These are phyloP conservation scores for Tetrahymena malaccensis DNA, from an alignment of 73 alveolate species.

Conservation along the genomic window DNA sequence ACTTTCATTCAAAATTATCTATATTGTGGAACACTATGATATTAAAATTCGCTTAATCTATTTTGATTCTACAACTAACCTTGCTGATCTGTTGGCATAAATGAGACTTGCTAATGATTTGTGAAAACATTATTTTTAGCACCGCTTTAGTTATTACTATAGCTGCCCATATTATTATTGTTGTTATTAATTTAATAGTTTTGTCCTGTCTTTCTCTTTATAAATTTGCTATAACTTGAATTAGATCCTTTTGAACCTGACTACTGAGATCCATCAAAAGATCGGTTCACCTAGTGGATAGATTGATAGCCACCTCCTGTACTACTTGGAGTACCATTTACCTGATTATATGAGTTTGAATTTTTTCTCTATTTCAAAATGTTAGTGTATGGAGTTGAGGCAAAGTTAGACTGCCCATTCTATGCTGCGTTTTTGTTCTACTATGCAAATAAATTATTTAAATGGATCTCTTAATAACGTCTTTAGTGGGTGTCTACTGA, in stretches of 20 bases:
- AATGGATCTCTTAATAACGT: background rate
- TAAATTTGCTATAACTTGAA: background rate
- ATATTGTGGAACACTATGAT: background rate
- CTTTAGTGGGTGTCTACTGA: background rate
- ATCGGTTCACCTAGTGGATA: background rate
- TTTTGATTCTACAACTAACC: background rate
- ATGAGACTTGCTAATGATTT: background rate
- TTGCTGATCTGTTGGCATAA: background rate
- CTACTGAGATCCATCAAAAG: background rate
- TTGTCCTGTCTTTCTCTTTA: background rate
- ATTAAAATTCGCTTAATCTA: background rate
- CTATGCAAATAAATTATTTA: background rate
- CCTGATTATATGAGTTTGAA: background rate
- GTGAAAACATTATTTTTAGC: background rate
- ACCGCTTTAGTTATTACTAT: background rate
- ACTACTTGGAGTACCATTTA: background rate
- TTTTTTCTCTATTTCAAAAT: background rate
- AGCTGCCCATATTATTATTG: background rate
- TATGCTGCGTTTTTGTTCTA: background rate
- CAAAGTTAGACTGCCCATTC: background rate
- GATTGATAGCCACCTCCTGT: background rate
- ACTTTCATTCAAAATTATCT: background rate
- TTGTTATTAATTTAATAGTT: background rate
- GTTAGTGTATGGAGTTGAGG: background rate
- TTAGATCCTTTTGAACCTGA: background rate